phyloP scores from a whole-genome alignment of 805 yeast species.

The Saturnispora serradocipensis region DNA sequence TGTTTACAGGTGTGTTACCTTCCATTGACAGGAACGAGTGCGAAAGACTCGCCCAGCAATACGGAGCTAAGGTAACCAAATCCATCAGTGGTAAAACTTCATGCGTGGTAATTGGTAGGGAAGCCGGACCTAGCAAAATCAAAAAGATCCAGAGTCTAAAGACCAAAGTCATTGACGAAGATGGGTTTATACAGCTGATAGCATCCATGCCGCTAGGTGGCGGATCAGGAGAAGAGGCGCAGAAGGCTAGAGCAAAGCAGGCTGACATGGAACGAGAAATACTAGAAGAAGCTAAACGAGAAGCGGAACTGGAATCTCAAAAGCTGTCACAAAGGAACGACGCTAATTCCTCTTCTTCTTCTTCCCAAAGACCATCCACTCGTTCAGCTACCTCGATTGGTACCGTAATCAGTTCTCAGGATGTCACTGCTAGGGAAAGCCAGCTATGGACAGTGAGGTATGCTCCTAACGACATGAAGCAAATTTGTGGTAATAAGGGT shows the following conservation, averaged over 20 bases:
- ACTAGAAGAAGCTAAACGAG: conserved; percentile 35
- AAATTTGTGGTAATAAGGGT: conserved; percentile 87
- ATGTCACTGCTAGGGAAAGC: conserved; percentile 17
- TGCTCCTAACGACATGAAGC: conserved; percentile 70
- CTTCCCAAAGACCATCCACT: neutral
- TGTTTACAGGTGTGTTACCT: conserved; percentile 87
- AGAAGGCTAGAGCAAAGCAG: conserved; percentile 58
- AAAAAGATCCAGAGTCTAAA: conserved; percentile 63
- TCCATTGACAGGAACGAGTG: conserved; percentile 67
- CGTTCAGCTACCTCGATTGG: neutral
- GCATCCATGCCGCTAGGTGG: conserved; percentile 84
- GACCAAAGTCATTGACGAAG: conserved; percentile 78
- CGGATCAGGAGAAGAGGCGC: conserved; percentile 75
- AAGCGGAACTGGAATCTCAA: conserved; percentile 19
- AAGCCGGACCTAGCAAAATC: conserved; percentile 95
- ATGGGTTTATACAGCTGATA: conserved; percentile 71
- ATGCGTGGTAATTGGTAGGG: conserved; percentile 84
- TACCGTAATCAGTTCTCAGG: conserved; percentile 11
- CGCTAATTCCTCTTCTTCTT: neutral
- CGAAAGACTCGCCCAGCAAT: conserved; percentile 66
- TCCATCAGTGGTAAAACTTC: conserved; percentile 80
- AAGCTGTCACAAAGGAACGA: conserved; percentile 19
- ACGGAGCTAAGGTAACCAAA: conserved; percentile 88
- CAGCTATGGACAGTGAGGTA: conserved; percentile 89
- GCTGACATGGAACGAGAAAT: conserved; percentile 57